Percentiles rank a stretch among this genome's conserved stretches.
Evolutionary conservation across 2,329 filamentous ascomycete species (phyloP).

Genomic region (Beauveria caledonica): DNA sequence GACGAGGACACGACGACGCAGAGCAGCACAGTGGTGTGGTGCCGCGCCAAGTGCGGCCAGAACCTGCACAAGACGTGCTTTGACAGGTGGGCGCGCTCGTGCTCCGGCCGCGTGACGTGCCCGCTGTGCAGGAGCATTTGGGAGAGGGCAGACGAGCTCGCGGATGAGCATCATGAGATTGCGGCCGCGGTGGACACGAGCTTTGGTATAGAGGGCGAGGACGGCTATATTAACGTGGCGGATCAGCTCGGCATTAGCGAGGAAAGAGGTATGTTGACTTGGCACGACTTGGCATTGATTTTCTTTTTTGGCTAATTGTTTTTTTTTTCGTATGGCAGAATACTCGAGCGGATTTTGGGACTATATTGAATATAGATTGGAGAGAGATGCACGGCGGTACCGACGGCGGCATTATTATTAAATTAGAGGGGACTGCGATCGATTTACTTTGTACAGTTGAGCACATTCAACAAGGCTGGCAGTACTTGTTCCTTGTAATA

Average conservation of each 20-base stretch:
- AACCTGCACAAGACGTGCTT: conserved; percentile 49
- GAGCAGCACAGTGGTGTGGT: conserved; percentile 35
- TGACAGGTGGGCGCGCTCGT: conserved; percentile 42
- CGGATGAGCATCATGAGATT: too few relatives aligned
- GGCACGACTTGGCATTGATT: background rate
- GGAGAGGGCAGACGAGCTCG: too few relatives aligned
- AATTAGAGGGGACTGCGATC: conserved; percentile 25
- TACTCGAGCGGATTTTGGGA: background rate
- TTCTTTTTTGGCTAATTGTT: background rate
- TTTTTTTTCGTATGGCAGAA: background rate
- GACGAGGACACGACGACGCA: conserved; percentile 24
- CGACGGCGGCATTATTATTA: conserved; percentile 25
- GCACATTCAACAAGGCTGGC: too few relatives aligned
- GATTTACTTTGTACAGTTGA: too few relatives aligned
- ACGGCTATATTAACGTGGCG: conserved; percentile 57
- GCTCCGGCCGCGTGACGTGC: conserved; percentile 40
- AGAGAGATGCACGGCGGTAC: conserved; percentile 30
- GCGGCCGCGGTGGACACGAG: conserved; percentile 38
- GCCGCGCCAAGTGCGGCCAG: conserved; percentile 42
- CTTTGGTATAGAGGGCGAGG: conserved; percentile 29
- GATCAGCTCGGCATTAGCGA: conserved; percentile 49
- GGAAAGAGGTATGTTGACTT: conserved; percentile 35
- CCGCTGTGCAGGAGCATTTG: conserved; percentile 53
- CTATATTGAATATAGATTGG: background rate
- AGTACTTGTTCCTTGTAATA: too few relatives aligned